phyloP scores from a whole-genome alignment of 2,329 filamentous ascomycete genomes.

The Metarhizium guizhouense region DNA sequence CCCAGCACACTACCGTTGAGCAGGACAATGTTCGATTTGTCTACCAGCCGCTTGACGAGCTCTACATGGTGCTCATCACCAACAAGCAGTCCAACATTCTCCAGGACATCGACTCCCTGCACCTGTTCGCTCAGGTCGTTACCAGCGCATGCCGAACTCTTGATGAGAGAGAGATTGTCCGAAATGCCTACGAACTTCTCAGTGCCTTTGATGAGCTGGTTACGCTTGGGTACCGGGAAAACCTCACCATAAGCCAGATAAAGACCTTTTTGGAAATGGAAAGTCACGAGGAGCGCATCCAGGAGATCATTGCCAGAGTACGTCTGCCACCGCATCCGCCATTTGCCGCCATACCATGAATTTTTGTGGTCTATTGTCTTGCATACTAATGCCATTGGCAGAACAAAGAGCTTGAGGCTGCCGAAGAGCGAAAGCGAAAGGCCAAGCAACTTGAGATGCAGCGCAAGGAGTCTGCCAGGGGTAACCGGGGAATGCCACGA shows the following conservation, averaged over 20 bases:
- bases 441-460: conserved; percentile 99
- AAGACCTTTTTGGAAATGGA: conserved; percentile 99
- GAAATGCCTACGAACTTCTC: conserved; percentile 91
- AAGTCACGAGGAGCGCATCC: conserved; percentile 95
- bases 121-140: conserved; percentile 95
- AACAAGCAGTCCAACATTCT: conserved; percentile 99
- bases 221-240: conserved; percentile 91
- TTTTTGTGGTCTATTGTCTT: not conserved
- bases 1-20: conserved; percentile 96
- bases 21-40: conserved; percentile 99
- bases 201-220: conserved; percentile 97
- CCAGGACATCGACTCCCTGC: conserved; percentile 96
- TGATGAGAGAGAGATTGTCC: conserved; percentile 90
- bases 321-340: conserved; percentile 11
- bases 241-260: conserved; percentile 92
- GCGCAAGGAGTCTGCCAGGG: conserved; percentile 86
- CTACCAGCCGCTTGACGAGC: conserved; percentile 96
- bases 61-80: conserved; percentile 99
- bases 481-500: conserved; percentile 59
- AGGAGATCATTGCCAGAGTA: conserved; percentile 92
- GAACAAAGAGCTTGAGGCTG: conserved; percentile 98
- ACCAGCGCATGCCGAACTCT: conserved; percentile 92
- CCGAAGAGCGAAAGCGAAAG: conserved; percentile 95
- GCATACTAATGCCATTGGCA: conserved; percentile 29
- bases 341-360: conserved; percentile 2